These are phyloP conservation scores for Passalora sequoiae DNA, from an alignment of 2,329 filamentous ascomycete species.

Conservation along the genomic window DNA sequence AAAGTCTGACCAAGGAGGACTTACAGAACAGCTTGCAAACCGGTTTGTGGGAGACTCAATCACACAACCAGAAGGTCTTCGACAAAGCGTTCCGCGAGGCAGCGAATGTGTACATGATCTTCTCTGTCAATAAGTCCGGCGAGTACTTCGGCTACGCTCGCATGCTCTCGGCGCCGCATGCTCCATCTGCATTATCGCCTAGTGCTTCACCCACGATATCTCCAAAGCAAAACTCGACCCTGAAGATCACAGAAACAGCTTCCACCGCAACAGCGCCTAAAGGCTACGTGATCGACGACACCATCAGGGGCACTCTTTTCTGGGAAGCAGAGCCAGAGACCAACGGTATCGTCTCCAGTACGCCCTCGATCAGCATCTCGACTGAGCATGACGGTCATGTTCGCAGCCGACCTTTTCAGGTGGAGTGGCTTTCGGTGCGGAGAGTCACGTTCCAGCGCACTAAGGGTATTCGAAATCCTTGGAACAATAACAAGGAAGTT, in stretches of 20 bases:
- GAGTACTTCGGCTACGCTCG: conserved; percentile 94
- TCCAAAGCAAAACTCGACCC: conserved; percentile 27
- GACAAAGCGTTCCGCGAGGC: conserved; percentile 76
- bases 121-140: conserved; percentile 94
- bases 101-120: conserved; percentile 83
- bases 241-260: conserved; percentile 72
- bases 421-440: conserved; percentile 82
- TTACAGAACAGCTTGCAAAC: conserved; percentile 77
- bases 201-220: not conserved
- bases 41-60: conserved; percentile 88
- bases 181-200: conserved; percentile 40
- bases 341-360: conserved; percentile 19
- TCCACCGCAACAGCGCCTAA: conserved; percentile 71
- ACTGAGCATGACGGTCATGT: conserved; percentile 49
- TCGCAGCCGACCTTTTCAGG: conserved; percentile 83
- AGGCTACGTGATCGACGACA: conserved; percentile 86
- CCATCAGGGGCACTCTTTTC: conserved; percentile 84
- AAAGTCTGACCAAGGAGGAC: conserved; percentile 86
- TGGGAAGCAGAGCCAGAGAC: conserved; percentile 72
- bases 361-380: not conserved
- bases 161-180: conserved; percentile 82
- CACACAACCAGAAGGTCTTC: conserved; percentile 76
- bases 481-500: conserved; percentile 91
- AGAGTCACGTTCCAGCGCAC: conserved; percentile 84
- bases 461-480: conserved; percentile 78